Conservation (phyloP, 1,139 yeast species). For the Nakaseomyces uthaithaninus region DNA sequence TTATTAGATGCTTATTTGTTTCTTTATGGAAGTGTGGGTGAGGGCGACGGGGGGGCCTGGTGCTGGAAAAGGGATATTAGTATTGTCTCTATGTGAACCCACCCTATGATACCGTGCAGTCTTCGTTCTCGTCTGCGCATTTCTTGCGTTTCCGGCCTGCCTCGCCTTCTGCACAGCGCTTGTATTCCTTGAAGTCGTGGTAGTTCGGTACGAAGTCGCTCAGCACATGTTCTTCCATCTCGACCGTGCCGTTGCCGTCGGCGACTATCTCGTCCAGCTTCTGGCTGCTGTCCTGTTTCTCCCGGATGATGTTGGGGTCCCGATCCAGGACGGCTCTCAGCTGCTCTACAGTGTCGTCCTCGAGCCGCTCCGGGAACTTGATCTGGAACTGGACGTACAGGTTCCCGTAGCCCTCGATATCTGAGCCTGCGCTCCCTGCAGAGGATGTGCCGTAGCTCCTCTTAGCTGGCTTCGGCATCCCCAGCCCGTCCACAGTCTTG, state of each 20-base stretch:
- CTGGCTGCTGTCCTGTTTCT: conserved; percentile 11
- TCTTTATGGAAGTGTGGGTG: too few relatives aligned
- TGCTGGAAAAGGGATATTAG: too few relatives aligned
- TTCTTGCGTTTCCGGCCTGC: not conserved
- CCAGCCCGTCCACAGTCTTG: conserved; percentile 24
- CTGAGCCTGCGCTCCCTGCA: not conserved
- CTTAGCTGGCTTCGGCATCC: conserved; percentile 24
- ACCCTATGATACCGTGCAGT: conserved; percentile 5
- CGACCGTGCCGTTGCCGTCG: conserved; percentile 1
- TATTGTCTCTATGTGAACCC: too few relatives aligned
- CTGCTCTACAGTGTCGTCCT: conserved; percentile 18
- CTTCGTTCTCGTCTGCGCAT: conserved; percentile 5
- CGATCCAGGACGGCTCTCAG: conserved; percentile 14
- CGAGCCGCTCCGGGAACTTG: conserved; percentile 20
- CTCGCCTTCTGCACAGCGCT: not conserved
- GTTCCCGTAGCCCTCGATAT: conserved; percentile 17
- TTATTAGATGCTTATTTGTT: too few relatives aligned
- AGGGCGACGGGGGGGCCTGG: too few relatives aligned
- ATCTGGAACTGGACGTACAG: conserved; percentile 24
- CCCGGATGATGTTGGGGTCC: conserved; percentile 15
- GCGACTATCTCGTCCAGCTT: conserved; percentile 16
- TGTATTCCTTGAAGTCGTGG: conserved; percentile 7
- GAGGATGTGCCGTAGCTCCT: not conserved
- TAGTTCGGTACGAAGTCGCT: conserved; percentile 19
- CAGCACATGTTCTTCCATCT: conserved; percentile 26